Evolutionary conservation across 305 asterid genomes (phyloP).

Genomic region (Fraxinus nigra): DNA sequence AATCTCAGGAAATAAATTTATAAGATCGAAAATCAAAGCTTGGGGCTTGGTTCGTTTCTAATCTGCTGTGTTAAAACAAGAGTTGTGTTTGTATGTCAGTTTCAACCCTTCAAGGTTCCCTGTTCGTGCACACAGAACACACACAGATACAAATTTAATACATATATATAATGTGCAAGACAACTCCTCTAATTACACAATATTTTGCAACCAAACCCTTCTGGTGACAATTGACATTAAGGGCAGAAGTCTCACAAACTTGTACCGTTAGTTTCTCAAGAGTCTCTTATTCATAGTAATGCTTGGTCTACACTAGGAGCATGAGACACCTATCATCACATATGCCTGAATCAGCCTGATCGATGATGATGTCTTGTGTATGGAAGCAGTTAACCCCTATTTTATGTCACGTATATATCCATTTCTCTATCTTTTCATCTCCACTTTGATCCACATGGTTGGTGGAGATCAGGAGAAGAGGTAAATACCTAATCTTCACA

Average conservation of each 20-base stretch:
- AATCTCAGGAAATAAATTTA: too few relatives aligned
- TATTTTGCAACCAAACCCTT: neutral
- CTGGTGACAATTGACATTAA: neutral
- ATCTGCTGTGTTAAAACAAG: too few relatives aligned
- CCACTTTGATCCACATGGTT: neutral
- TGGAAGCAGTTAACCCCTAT: neutral
- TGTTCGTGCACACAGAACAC: too few relatives aligned
- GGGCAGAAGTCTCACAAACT: neutral
- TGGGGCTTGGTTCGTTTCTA: too few relatives aligned
- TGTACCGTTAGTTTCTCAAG: neutral
- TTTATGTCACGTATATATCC: neutral
- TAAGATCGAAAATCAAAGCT: too few relatives aligned
- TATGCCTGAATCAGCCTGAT: neutral
- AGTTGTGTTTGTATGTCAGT: too few relatives aligned
- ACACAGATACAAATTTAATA: neutral
- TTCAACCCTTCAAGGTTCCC: too few relatives aligned
- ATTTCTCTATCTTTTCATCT: neutral
- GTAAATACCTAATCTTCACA: neutral
- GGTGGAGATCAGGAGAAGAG: conserved; percentile 4
- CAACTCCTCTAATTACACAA: neutral
- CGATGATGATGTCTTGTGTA: neutral
- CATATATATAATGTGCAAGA: neutral
- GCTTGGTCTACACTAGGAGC: neutral
- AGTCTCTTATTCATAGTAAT: neutral
- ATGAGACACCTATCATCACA: neutral